Percentiles rank a stretch among this genome's conserved stretches.
These are phyloP conservation scores for Limnanthes douglasii DNA, from an alignment of 345 rosid species.

Conservation along the genomic window DNA sequence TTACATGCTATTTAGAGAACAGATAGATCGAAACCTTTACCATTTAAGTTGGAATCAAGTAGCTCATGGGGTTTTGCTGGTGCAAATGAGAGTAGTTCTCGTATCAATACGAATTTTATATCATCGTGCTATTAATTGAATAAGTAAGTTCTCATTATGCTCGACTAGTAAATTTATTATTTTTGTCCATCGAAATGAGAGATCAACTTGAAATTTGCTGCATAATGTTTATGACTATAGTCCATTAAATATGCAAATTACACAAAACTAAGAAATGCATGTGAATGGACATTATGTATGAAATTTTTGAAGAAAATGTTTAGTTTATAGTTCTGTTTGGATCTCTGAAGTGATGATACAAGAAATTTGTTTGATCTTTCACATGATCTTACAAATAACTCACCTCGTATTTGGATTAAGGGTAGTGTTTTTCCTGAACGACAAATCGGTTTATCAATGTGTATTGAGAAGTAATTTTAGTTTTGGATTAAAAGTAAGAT, in stretches of 20 bases:
- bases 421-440: too few species aligned
- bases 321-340: too few species aligned
- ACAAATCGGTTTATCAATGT: background rate
- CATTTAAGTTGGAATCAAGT: constrained; percentile 63
- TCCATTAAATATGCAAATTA: too few species aligned
- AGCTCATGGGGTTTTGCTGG: constrained; percentile 94
- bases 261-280: background rate
- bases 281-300: background rate
- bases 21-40: constrained; percentile 90
- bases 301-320: too few species aligned
- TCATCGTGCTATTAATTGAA: constrained; percentile 87
- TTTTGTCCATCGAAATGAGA: too few species aligned
- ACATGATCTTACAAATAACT: background rate
- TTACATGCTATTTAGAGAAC: too few species aligned
- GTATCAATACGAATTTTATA: constrained; percentile 61
- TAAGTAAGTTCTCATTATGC: constrained; percentile 29
- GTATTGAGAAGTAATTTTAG: constrained; percentile 4
- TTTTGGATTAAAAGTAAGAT: background rate
- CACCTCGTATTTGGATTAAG: background rate
- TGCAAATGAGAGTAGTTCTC: constrained; percentile 73
- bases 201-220: too few species aligned
- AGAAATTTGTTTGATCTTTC: background rate
- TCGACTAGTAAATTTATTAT: too few species aligned
- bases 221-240: too few species aligned
- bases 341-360: background rate